These are phyloP conservation scores for Leptographium procerum DNA, from an alignment of 2,329 filamentous ascomycete genomes.

Conservation along the genomic window DNA sequence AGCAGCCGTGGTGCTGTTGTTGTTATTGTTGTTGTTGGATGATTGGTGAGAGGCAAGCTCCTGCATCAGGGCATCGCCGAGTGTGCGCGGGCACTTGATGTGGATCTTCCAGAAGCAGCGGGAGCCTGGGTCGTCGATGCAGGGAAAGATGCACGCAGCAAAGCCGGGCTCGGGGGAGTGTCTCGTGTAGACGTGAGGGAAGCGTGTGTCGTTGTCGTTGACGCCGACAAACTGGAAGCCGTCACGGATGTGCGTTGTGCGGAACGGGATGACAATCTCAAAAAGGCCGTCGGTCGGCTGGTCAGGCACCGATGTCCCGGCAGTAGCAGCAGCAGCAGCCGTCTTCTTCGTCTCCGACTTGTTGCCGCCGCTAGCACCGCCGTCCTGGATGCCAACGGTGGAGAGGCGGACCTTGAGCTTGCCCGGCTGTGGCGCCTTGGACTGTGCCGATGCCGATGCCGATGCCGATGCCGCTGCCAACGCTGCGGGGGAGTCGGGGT, in stretches of 20 bases:
- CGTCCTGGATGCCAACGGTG: neutral
- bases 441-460: constrained; percentile 6
- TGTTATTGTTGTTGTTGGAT: constrained; percentile 8
- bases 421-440: neutral
- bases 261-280: constrained; percentile 60
- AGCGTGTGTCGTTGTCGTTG: constrained; percentile 66
- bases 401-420: constrained; percentile 11
- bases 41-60: constrained; percentile 29
- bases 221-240: constrained; percentile 87
- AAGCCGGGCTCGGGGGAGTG: constrained; percentile 69
- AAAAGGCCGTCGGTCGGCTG: constrained; percentile 15
- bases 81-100: constrained; percentile 72
- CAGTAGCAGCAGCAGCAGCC: neutral
- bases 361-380: neutral
- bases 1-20: neutral
- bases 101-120: constrained; percentile 75
- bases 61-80: constrained; percentile 62
- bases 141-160: constrained; percentile 82
- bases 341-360: neutral
- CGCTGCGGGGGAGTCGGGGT: constrained; percentile 17
- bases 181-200: constrained; percentile 83
- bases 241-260: constrained; percentile 64
- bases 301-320: neutral
- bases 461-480: too few relatives aligned
- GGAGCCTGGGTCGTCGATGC: constrained; percentile 73